These are phyloP conservation scores for Microdochium nivale DNA, from an alignment of 2,329 filamentous ascomycete genomes.

Conservation along the genomic window DNA sequence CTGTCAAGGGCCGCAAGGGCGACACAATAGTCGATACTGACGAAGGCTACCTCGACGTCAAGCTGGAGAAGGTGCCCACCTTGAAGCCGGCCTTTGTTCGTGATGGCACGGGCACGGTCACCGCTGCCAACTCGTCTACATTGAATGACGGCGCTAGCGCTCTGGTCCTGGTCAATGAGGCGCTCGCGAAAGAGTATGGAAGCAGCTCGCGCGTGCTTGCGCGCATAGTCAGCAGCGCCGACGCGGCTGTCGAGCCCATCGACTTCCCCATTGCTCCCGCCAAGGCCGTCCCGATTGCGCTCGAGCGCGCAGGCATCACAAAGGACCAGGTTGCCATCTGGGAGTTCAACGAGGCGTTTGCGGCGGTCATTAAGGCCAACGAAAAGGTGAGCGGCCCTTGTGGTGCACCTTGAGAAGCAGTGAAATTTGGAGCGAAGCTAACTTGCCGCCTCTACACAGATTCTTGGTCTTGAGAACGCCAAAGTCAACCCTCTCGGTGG, in stretches of 20 bases:
- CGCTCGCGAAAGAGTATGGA: conserved; percentile 73
- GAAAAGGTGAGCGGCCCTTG: conserved; percentile 52
- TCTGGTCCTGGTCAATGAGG: conserved; percentile 74
- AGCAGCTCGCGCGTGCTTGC: conserved; percentile 74
- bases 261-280: conserved; percentile 93
- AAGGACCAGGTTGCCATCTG: conserved; percentile 88
- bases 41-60: conserved; percentile 82
- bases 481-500: conserved; percentile 84
- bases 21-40: conserved; percentile 72
- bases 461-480: conserved; percentile 70
- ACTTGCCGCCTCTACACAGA: conserved; percentile 32
- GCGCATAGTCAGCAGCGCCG: conserved; percentile 74
- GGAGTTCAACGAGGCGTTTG: conserved; percentile 99
- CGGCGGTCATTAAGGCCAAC: conserved; percentile 90
- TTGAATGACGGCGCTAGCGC: conserved; percentile 94
- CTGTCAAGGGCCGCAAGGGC: conserved; percentile 75
- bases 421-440: conserved; percentile 5
- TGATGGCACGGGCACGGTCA: conserved; percentile 82
- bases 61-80: conserved; percentile 74
- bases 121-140: conserved; percentile 87
- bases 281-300: conserved; percentile 83
- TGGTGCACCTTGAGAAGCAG: background rate
- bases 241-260: conserved; percentile 83
- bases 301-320: conserved; percentile 81
- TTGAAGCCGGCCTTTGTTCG: conserved; percentile 87